Evolutionary conservation across 176 grass and related monocot genomes (phyloP).

Genomic region (Panicum miliaceum): DNA sequence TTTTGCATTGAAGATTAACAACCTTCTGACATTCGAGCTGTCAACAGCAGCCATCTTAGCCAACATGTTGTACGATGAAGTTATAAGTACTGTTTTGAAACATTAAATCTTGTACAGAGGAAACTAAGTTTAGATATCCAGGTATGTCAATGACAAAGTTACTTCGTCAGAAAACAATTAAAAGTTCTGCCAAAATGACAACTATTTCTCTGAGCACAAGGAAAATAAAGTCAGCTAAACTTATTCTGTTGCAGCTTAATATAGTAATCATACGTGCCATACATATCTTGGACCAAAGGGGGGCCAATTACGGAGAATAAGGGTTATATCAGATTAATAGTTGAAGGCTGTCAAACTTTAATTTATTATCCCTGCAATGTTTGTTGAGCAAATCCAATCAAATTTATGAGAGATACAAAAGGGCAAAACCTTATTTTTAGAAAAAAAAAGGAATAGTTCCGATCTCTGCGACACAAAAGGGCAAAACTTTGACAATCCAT

Average conservation of each 20-base stretch:
- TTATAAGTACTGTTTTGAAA: background rate
- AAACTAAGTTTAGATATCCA: constrained; percentile 3
- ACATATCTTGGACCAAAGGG: background rate
- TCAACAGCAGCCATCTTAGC: background rate
- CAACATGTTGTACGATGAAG: background rate
- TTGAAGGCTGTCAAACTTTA: background rate
- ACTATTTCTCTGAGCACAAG: constrained; percentile 34
- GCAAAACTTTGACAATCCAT: background rate
- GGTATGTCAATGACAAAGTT: background rate
- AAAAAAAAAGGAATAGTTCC: too few relatives aligned
- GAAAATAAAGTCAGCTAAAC: constrained; percentile 22
- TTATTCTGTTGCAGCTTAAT: background rate
- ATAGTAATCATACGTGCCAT: constrained; percentile 17
- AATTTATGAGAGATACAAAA: background rate
- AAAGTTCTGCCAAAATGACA: constrained; percentile 20
- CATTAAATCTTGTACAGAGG: background rate
- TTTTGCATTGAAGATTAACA: background rate
- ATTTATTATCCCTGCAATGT: background rate
- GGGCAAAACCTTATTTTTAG: too few relatives aligned
- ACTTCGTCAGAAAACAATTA: background rate
- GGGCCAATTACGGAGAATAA: background rate
- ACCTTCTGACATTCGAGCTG: background rate
- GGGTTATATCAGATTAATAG: background rate
- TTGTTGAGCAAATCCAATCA: background rate
- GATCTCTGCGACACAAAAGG: too few relatives aligned